These are phyloP conservation scores for Nicotiana otophora DNA, from an alignment of 257 asterid species.

Conservation along the genomic window DNA sequence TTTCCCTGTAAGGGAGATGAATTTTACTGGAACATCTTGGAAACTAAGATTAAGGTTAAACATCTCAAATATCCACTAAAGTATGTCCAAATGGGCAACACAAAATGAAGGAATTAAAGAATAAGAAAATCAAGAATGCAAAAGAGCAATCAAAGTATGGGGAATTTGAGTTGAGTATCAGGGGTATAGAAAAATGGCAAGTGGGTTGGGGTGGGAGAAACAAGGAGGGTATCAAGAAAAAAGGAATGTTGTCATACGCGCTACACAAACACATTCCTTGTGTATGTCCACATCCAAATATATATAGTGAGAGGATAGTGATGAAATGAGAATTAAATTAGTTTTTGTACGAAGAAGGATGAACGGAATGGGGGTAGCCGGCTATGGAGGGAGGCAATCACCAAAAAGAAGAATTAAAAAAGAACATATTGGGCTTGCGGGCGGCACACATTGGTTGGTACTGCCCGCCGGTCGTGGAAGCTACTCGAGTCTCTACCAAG, in stretches of 20 bases:
- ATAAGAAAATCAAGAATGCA: background rate
- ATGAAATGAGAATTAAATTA: background rate
- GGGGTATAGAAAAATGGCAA: background rate
- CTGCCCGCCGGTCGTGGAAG: background rate
- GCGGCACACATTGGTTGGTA: background rate
- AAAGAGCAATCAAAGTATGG: background rate
- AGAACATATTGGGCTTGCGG: background rate
- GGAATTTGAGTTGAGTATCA: background rate
- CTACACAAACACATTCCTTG: background rate
- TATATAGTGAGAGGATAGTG: background rate
- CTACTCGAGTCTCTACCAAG: too few relatives aligned
- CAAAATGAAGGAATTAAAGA: background rate
- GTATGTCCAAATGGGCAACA: background rate
- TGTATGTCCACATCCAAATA: background rate
- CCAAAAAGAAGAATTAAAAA: background rate
- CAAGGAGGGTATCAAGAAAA: slow-evolving; percentile 40
- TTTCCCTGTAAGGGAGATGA: slow-evolving; percentile 1
- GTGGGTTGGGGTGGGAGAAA: slow-evolving; percentile 13
- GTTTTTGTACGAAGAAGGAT: background rate
- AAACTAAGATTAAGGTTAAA: slow-evolving; percentile 54
- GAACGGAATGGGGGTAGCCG: background rate
- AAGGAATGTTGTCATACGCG: slow-evolving; percentile 30
- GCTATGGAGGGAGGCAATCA: background rate
- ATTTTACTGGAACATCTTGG: slow-evolving; percentile 28
- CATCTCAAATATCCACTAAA: slow-evolving; percentile 7